These are phyloP conservation scores for Lagerstroemia speciosa DNA, from an alignment of 345 rosid genomes.

Conservation along the genomic window DNA sequence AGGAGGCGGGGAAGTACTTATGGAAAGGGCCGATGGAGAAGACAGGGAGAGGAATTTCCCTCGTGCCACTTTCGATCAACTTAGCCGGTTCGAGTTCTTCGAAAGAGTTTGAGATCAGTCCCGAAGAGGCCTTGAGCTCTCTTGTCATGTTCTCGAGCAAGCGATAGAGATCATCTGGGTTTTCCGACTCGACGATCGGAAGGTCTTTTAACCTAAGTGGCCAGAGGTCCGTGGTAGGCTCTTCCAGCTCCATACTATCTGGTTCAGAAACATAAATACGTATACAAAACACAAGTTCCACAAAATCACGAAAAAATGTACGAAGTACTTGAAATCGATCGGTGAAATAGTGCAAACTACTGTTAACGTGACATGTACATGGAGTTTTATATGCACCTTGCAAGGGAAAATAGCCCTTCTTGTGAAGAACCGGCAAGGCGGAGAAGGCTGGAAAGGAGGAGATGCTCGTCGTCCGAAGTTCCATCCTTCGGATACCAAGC, in stretches of 20 bases:
- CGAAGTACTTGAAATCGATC: not conserved
- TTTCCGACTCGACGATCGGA: conserved; percentile 14
- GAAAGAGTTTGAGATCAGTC: conserved; percentile 25
- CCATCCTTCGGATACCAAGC: conserved; percentile 36
- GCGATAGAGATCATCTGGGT: conserved; percentile 16
- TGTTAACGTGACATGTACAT: not conserved
- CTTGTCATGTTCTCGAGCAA: conserved; percentile 6
- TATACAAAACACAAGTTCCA: not conserved
- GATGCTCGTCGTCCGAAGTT: conserved; percentile 28
- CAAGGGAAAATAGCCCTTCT: conserved; percentile 21
- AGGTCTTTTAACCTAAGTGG: conserved; percentile 36
- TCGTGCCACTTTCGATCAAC: not conserved
- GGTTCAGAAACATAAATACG: not conserved
- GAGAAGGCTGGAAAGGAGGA: conserved; percentile 23
- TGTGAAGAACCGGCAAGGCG: conserved; percentile 16
- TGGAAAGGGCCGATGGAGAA: conserved; percentile 41
- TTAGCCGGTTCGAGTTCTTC: conserved; percentile 23
- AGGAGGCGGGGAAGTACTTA: conserved; percentile 21
- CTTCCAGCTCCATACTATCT: conserved; percentile 24
- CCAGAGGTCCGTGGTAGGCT: conserved; percentile 17
- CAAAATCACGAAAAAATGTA: not conserved
- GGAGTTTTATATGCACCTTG: conserved; percentile 15
- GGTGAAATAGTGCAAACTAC: too few relatives aligned
- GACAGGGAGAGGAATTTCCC: conserved; percentile 13
- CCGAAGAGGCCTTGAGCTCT: conserved; percentile 20